Base-by-base conservation (phyloP, 2,329 filamentous ascomycete genomes). In the Colletotrichum musicola region DNA sequence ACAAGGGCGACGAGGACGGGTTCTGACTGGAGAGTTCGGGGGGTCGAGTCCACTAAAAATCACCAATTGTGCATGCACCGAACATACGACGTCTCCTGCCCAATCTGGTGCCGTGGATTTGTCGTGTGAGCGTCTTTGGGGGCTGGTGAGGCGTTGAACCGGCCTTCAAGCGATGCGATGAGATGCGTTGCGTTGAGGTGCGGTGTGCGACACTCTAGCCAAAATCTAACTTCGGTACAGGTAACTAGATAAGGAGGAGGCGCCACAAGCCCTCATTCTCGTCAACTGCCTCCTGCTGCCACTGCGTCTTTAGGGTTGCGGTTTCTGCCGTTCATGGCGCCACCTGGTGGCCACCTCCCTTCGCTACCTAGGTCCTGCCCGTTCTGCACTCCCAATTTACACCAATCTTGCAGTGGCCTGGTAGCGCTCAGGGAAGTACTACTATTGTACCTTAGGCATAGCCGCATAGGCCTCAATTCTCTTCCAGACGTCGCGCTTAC, bases 11-110 rank as follows among this genome's bases (percentile, higher is more conserved):
- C 20, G 40, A 47, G 51, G 47, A 62, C 44, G 65, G 66, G 50
- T 61, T 51, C 55, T 69, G 56, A 69, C 66, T 69, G 66, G 62
- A 38, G 25, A 61, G 55, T 61, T 60, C 20, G 56, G 66, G 56
- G 50, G 62, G 25, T 40, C 35, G 55, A 66, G 56, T 69, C 66
- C 66, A 69, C 62, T 69, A 61, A 66, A 64, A 66, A 46, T 44
- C 42, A 56, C 66, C 56, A 69, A 56, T 56, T n/a, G 50, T 61
- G 56, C 66, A 69, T 66, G 62, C 56, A 69, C 50, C 25, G 18
- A 66, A 61, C 56, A 40, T 66, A 66, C 62, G 66, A 69, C 55
- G 22, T 25, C n/a, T 42, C 38, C 54, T 27, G 20, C 50, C 66
- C 66, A 66, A 69, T 69, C 62, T 46, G 9, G 46, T 56, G 42